Conservation (phyloP, 257 asterid genomes). For the Nicotiana knightiana region DNA sequence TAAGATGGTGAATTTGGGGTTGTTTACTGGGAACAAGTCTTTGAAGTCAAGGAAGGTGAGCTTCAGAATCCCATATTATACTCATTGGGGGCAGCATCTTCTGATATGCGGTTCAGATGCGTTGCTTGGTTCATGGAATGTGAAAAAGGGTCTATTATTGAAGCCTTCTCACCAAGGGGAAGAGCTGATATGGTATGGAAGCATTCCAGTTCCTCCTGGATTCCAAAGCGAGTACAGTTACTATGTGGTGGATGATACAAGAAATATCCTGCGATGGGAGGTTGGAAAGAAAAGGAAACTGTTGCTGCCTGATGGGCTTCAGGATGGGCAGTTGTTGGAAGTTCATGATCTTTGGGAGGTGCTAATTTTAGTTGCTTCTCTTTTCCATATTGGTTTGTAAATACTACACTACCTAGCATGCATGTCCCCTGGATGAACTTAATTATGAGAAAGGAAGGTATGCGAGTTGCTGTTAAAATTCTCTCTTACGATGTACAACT, state of each 20-base stretch:
- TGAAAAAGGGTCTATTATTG: slow-evolving; percentile 76
- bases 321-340: slow-evolving; percentile 63
- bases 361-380: slow-evolving; percentile 2
- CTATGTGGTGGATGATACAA: slow-evolving; percentile 78
- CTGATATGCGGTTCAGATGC: slow-evolving; percentile 86
- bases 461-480: not conserved
- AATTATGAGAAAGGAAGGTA: slow-evolving; percentile 5
- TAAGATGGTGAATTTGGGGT: slow-evolving; percentile 59
- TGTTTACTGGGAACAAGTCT: slow-evolving; percentile 40
- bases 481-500: not conserved
- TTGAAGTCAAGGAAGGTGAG: slow-evolving; percentile 51
- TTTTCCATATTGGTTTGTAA: not conserved
- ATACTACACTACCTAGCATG: not conserved
- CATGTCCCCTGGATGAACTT: not conserved
- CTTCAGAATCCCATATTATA: slow-evolving; percentile 78
- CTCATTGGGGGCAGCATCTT: slow-evolving; percentile 89
- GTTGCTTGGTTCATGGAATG: slow-evolving; percentile 84
- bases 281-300: slow-evolving; percentile 73
- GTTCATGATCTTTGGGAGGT: slow-evolving; percentile 99
- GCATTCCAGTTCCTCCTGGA: slow-evolving; percentile 47
- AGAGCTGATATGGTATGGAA: slow-evolving; percentile 85
- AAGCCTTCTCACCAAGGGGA: slow-evolving; percentile 75
- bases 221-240: slow-evolving; percentile 73
- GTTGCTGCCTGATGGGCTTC: slow-evolving; percentile 51
- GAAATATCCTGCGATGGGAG: slow-evolving; percentile 72